Base-by-base conservation (phyloP, 2,329 filamentous ascomycete species). In the Lachnellula cervina region DNA sequence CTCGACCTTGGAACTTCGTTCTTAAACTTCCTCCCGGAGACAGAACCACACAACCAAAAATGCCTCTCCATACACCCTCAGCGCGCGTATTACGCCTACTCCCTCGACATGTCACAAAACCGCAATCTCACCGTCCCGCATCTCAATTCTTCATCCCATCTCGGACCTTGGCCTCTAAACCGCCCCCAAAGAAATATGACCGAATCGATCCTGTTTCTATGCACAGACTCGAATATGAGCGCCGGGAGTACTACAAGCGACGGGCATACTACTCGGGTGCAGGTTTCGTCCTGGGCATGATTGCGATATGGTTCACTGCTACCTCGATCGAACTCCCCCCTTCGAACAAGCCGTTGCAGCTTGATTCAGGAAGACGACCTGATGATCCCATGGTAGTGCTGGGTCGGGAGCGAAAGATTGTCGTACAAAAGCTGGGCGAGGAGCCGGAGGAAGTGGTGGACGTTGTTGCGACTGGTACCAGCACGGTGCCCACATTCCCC, bases 401-500 rank as follows among this genome's bases (percentile, higher is more conserved):
- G 5, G 66, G 66, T 1, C 55, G 52, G n/a, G 66, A 69, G 57
- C 42, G 62, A 14, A 69, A 68, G 51, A 59, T 67, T 1, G 59
- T 68, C 2, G 57, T 68, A 2, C 66, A 68, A 47, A 68, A 65
- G 45, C 42, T 67, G 6, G 65, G 65, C 1, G 66, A 69, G 49
- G 62, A 67, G 21, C 62, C 64, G 3, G 65, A 66, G 34, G 77
- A 80, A 60, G 70, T 69, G 49, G 73, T 76, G 43, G 66, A 69
- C 56, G 55, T 59, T 3, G 64, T 69, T 3, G 38, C 57, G 34
- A 71, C 68, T 1, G 69, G 69, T 5, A 69, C 66, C 5, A 65
- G 60, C 48, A 66, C 60, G 0, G 62, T 69, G 21, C 68, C 67
- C n/a, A 64, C 59, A 13, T 70, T 70, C 45, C 68, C 69, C 2